Evolutionary conservation across 2,329 filamentous ascomycete species (phyloP).

Genomic region (Aspergillus novoparasiticus): DNA sequence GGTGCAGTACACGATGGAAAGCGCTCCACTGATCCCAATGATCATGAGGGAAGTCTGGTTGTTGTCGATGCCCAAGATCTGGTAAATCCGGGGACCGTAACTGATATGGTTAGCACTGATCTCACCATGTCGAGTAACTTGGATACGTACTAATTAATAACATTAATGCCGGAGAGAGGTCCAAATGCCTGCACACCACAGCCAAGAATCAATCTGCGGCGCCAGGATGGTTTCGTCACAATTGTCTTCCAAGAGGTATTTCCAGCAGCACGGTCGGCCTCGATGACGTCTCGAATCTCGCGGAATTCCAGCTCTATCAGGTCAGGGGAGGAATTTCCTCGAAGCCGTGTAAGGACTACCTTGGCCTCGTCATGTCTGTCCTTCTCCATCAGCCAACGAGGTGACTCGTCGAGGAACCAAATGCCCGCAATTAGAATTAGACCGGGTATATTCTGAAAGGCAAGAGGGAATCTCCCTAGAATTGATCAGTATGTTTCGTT

Average conservation of each 20-base stretch:
- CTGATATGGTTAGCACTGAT: background rate
- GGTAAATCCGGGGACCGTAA: slow-evolving; percentile 48
- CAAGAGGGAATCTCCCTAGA: slow-evolving; percentile 38
- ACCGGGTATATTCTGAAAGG: slow-evolving; percentile 46
- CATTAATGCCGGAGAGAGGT: slow-evolving; percentile 51
- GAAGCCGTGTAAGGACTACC: slow-evolving; percentile 17
- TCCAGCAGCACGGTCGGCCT: slow-evolving; percentile 37
- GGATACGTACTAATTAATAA: slow-evolving; percentile 40
- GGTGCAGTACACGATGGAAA: slow-evolving; percentile 51
- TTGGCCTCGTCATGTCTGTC: slow-evolving; percentile 27
- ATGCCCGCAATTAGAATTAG: slow-evolving; percentile 32
- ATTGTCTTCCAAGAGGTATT: slow-evolving; percentile 39
- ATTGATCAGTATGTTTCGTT: too few species aligned
- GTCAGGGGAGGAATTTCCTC: slow-evolving; percentile 18
- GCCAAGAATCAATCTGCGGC: slow-evolving; percentile 49
- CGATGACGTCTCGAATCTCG: slow-evolving; percentile 43
- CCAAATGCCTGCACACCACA: slow-evolving; percentile 52
- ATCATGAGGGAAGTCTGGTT: slow-evolving; percentile 50
- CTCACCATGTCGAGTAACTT: background rate
- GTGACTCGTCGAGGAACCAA: slow-evolving; percentile 34
- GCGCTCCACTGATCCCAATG: slow-evolving; percentile 52
- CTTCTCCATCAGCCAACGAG: slow-evolving; percentile 29
- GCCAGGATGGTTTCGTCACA: slow-evolving; percentile 47
- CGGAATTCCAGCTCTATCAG: slow-evolving; percentile 43
- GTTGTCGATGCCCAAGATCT: slow-evolving; percentile 45